Evolutionary conservation across 2,329 filamentous ascomycete species (phyloP), one percentile per base, ranked within the genome.

Genomic region (Phialophora expanda): DNA sequence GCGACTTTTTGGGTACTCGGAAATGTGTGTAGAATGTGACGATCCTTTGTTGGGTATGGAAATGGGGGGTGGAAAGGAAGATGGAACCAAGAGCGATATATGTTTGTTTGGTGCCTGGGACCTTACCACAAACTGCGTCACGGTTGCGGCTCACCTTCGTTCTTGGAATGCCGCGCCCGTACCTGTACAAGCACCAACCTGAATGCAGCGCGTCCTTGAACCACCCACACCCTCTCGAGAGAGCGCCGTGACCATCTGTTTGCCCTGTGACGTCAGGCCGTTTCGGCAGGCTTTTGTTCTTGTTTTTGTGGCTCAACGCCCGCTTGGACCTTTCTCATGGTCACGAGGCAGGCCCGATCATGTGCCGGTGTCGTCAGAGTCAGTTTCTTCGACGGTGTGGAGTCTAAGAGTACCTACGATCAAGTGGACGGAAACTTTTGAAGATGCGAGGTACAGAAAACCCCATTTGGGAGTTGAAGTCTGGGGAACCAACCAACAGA

Each of bases 261-360:
- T 34, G 50, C 53, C 50, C n/a, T 57, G 64, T 67, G 67, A 69
- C 67, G 67, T 69, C 64, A 69, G 54, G 17, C 6, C 17, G 24
- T 26, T 59, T 22, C 17, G 9, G n/a, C 38, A 53, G 14, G 56
- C 66, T 62, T 62, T 64, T 63, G 62, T 66, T 60, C 67, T 50
- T 69, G 65, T 61, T 69, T 68, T 62, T 61, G 67, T 67, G 67
- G 62, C 62, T 63, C 53, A 26, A 50, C 6, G 22, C 22, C 32
- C n/a, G 24, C 28, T 50, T 60, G 41, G 58, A 54, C 66, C 48
- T 58, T 17, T n/a, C 5, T 20, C 30, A 12, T 56, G 38, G 59
- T 68, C 66, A 66, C 60, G 59, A 64, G 63, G 56, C n/a, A 44
- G 24, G 12, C n/a, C 24, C 8, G 53, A 55, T 30, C 53, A 20